phyloP scores from a whole-genome alignment of 2,329 filamentous ascomycete genomes.

The Nigrospora osmanthi region DNA sequence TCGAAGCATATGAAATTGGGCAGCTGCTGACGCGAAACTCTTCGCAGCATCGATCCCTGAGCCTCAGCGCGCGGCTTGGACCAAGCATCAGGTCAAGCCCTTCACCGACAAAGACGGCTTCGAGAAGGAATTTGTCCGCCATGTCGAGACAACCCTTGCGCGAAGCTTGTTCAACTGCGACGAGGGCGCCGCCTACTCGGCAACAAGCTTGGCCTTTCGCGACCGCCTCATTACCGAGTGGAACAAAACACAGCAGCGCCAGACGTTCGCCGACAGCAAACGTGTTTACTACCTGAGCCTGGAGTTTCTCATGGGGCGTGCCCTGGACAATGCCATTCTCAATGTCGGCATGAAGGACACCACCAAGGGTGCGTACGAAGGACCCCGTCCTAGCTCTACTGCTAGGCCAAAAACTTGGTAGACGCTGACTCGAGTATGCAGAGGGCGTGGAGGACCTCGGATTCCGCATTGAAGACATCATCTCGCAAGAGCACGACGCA shows the following conservation, averaged over 20 bases:
- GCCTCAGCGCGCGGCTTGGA: slow-evolving; percentile 75
- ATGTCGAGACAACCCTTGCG: slow-evolving; percentile 93
- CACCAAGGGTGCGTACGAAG: slow-evolving; percentile 57
- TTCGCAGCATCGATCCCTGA: slow-evolving; percentile 70
- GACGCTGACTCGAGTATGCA: slow-evolving; percentile 23
- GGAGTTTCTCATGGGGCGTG: slow-evolving; percentile 95
- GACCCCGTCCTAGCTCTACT: not conserved
- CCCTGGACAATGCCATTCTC: slow-evolving; percentile 96
- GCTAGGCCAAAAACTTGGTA: not conserved
- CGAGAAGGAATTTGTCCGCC: slow-evolving; percentile 77
- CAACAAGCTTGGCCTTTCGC: slow-evolving; percentile 84
- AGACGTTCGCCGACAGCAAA: slow-evolving; percentile 86
- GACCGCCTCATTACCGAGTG: slow-evolving; percentile 90
- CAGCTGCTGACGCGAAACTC: no score
- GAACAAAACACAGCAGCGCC: slow-evolving; percentile 96
- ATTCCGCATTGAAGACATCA: slow-evolving; percentile 94
- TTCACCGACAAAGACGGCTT: slow-evolving; percentile 81
- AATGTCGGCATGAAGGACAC: slow-evolving; percentile 84
- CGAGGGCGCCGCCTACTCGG: slow-evolving; percentile 85
- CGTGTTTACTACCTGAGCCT: slow-evolving; percentile 95
- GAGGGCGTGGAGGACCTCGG: slow-evolving; percentile 83
- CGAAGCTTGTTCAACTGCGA: slow-evolving; percentile 98
- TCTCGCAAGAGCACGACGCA: slow-evolving; percentile 91
- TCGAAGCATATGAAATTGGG: no score
- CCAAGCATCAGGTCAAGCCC: slow-evolving; percentile 51